Percentiles rank a stretch among this genome's conserved stretches.
phyloP scores from a whole-genome alignment of 768 basidiomycete genomes.

The Naganishia randhawae region DNA sequence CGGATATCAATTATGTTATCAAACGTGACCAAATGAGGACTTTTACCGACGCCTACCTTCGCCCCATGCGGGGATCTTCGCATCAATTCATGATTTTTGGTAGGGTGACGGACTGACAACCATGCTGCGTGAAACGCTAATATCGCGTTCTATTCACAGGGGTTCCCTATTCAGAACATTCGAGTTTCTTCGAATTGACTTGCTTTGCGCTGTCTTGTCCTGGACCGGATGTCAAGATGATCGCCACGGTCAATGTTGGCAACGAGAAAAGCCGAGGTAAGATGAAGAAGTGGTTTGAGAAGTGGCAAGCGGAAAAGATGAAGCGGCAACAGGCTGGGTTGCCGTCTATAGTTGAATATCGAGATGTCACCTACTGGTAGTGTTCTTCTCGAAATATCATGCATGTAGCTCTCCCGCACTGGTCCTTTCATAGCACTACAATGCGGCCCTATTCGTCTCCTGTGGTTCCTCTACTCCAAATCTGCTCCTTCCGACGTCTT shows the following conservation, averaged over 20 bases:
- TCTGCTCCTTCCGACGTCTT: neutral
- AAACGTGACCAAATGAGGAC: constrained; percentile 61
- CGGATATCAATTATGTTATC: constrained; percentile 68
- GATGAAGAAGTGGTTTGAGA: constrained; percentile 75
- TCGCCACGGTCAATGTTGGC: constrained; percentile 68
- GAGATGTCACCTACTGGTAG: constrained; percentile 41
- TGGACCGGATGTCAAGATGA: constrained; percentile 74
- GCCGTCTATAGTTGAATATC: constrained; percentile 46
- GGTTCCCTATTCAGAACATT: constrained; percentile 83
- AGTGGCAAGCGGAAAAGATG: constrained; percentile 80
- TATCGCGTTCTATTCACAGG: constrained; percentile 23
- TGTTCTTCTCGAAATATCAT: neutral
- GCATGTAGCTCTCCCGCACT: neutral
- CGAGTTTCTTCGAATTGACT: constrained; percentile 89
- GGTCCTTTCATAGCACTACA: neutral
- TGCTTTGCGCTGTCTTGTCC: constrained; percentile 83
- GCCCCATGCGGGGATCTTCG: constrained; percentile 68
- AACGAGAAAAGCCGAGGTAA: constrained; percentile 62
- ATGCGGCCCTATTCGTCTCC: neutral
- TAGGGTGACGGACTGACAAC: constrained; percentile 47
- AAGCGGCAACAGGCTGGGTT: constrained; percentile 54
- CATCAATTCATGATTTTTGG: constrained; percentile 68
- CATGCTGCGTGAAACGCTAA: neutral
- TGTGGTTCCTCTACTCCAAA: neutral
- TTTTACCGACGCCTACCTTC: constrained; percentile 69